Evolutionary conservation across 1,284 basidiomycete species (phyloP).

Genomic region (Blastosporella zonata): DNA sequence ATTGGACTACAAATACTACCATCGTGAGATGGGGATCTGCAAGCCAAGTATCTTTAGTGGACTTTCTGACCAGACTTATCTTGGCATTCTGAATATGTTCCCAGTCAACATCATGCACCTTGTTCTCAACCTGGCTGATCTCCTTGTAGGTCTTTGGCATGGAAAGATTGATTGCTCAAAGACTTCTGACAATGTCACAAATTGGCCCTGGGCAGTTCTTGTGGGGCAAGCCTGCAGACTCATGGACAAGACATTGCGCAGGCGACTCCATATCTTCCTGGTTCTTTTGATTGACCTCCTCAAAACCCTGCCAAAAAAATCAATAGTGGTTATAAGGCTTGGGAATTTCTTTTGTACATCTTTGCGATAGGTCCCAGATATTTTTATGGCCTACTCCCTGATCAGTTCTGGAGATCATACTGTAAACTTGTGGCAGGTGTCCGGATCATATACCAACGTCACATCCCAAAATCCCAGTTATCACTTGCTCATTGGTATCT

Average conservation of each 20-base stretch:
- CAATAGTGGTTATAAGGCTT: conserved; percentile 32
- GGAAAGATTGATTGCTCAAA: conserved; percentile 17
- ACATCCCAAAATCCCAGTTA: conserved; percentile 2
- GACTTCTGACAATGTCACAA: conserved; percentile 15
- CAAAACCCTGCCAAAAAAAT: conserved; percentile 30
- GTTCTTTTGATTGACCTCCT: conserved; percentile 29
- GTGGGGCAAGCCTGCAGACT: conserved; percentile 21
- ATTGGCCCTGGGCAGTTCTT: conserved; percentile 33
- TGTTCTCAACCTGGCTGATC: conserved; percentile 20
- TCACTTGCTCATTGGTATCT: conserved; percentile 24
- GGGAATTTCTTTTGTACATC: conserved; percentile 31
- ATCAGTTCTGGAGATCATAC: conserved; percentile 13
- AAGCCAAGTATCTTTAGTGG: conserved; percentile 17
- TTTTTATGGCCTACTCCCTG: conserved; percentile 8
- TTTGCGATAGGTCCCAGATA: conserved; percentile 32
- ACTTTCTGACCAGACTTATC: background rate
- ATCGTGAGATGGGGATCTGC: conserved; percentile 20
- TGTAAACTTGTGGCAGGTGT: conserved; percentile 19
- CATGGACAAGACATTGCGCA: conserved; percentile 27
- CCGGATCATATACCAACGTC: conserved; percentile 17
- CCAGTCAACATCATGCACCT: conserved; percentile 25
- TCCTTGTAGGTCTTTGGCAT: conserved; percentile 21
- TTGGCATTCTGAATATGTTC: conserved; percentile 16
- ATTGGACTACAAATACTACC: conserved; percentile 16
- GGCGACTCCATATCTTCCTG: conserved; percentile 23